Evolutionary conservation across 768 basidiomycete species (phyloP), one percentile per base, ranked within the genome.

Genomic region (Dentipellis sp.): DNA sequence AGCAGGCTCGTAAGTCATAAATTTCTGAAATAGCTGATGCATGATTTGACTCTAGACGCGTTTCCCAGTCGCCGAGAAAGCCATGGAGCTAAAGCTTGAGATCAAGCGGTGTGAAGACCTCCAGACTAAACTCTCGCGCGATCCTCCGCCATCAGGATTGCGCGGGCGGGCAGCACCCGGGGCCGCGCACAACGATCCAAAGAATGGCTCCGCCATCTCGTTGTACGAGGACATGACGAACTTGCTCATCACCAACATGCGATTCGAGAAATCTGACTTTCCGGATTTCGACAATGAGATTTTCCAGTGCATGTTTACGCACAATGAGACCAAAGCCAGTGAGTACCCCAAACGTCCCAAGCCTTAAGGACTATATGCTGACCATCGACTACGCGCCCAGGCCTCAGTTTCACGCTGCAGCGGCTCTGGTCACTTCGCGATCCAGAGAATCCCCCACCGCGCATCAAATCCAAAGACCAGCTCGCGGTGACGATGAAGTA

Each of bases 171-270:
- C 65, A 17, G 65, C 67, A 29, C 71, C 72, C 56, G 62, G 61
- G 58, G 23, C 59, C 7, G 63, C 72, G 1, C 61, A 74, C 16
- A 70, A 81, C 21, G 82, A 85, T 59, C 80, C 80, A 5, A 83
- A 83, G 65, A 77, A 81, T 60, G 70, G 73, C 3, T 73, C 77
- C 63, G 77, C 85, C 45, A 76, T 92, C 62, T 75, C 75, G 52
- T 79, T 94, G 58, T 95, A 95, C 66, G 91, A 94, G 67, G 91
- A 94, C 63, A 69, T 91, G 60, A 91, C 90, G 1, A 90, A 92
- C 62, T 71, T 94, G 21, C 74, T 90, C 39, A 77, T 94, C 21
- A 74, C 80, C 3, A 79, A 74, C 52, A 76, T 90, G 66, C 84
- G 82, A 63, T 67, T 75, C 53, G 75, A 74, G 56, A 65, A 61